These are phyloP conservation scores for Phialophora chinensis DNA, from an alignment of 2,329 filamentous ascomycete species.

Conservation along the genomic window DNA sequence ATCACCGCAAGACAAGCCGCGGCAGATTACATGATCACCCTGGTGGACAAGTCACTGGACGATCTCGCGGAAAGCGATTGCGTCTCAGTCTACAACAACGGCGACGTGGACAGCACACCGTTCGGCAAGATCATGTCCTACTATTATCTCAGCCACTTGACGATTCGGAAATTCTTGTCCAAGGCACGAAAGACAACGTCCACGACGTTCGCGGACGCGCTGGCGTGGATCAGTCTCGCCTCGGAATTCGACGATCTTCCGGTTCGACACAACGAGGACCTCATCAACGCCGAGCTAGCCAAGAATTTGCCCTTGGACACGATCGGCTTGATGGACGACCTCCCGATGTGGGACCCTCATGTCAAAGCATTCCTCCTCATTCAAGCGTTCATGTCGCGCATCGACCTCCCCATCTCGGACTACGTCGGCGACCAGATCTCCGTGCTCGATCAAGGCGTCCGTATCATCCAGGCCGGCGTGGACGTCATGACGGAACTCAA, in stretches of 20 bases:
- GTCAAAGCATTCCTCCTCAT: conserved; percentile 94
- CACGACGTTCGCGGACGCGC: conserved; percentile 73
- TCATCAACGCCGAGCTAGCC: conserved; percentile 91
- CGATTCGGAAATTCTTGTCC: conserved; percentile 80
- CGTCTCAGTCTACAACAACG: conserved; percentile 80
- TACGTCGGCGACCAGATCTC: conserved; percentile 91
- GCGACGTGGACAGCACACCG: conserved; percentile 86
- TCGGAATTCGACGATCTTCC: conserved; percentile 97
- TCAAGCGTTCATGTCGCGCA: conserved; percentile 92
- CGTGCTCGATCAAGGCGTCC: conserved; percentile 93
- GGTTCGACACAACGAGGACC: conserved; percentile 96
- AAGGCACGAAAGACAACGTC: conserved; percentile 73
- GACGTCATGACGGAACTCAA: conserved; percentile 87
- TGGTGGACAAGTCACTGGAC: conserved; percentile 84
- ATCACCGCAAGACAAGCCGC: conserved; percentile 83
- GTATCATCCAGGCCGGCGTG: conserved; percentile 93
- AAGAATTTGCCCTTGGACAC: conserved; percentile 68
- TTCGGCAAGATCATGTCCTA: conserved; percentile 99
- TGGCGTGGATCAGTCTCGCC: conserved; percentile 91
- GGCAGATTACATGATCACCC: conserved; percentile 91
- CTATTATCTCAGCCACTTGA: conserved; percentile 96
- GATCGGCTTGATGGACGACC: conserved; percentile 55
- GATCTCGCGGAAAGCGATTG: conserved; percentile 86
- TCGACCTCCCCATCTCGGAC: conserved; percentile 91
- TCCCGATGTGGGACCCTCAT: conserved; percentile 98